phyloP scores from a whole-genome alignment of 2,329 filamentous ascomycete genomes.

The Epichloe hybrida region DNA sequence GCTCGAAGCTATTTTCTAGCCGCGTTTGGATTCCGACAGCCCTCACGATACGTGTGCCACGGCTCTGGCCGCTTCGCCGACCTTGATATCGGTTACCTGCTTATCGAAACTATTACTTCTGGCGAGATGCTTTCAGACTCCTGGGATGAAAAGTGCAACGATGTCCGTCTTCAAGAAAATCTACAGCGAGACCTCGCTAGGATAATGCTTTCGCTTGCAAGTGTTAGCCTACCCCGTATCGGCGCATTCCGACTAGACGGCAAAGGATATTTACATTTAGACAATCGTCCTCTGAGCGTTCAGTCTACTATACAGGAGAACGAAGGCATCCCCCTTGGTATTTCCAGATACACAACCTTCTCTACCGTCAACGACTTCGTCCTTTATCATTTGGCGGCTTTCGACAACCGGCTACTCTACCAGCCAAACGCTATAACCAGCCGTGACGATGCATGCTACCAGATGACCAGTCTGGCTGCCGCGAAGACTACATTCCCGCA shows the following conservation, averaged over 20 bases:
- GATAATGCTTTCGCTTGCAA: conserved; percentile 17
- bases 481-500: not conserved
- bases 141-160: not conserved
- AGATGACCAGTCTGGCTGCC: not conserved
- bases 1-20: not conserved
- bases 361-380: not conserved
- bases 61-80: conserved; percentile 3
- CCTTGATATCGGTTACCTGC: conserved; percentile 10
- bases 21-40: conserved; percentile 6
- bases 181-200: conserved; percentile 17
- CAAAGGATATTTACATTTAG: conserved; percentile 17
- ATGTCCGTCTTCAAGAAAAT: conserved; percentile 8
- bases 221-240: conserved; percentile 15
- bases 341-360: not conserved
- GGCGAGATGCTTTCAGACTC: not conserved
- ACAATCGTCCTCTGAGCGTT: conserved; percentile 7
- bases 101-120: conserved; percentile 10
- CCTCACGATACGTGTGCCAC: conserved; percentile 7
- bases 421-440: not conserved
- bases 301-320: not conserved
- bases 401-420: not conserved
- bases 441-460: not conserved
- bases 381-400: not conserved
- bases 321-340: not conserved
- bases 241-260: conserved; percentile 16